Evolutionary conservation across 2,329 filamentous ascomycete species (phyloP), one percentile per base, ranked within the genome.

Genomic region (Pyricularia pennisetigena): DNA sequence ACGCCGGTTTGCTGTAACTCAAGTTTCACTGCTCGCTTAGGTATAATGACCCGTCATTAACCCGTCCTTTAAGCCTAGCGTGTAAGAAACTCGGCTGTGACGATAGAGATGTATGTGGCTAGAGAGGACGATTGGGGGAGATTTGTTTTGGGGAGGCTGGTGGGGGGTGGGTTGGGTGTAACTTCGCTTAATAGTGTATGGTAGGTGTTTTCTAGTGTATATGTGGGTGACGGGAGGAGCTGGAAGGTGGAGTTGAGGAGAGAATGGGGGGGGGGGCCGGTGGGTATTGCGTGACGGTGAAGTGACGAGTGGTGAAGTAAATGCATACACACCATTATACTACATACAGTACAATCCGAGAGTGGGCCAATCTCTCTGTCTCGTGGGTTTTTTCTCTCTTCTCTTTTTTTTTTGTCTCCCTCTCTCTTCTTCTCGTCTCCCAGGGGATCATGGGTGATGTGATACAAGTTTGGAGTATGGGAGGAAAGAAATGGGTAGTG

Each of bases 21-120:
- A 68, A 61, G 67, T 68, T 65, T 68, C 68, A 32, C 68, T 68
- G 68, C 26, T 32, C 57, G 61, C 35, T 41, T 68, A 30, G 24
- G 68, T 64, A 49, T 49, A 61, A 66, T 64, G 61, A 68, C 64
- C 30, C 32, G 64, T 67, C 65, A 67, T 67, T 68, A 68, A 64
- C 68, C 65, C 57, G 68, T 68, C 64, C 68, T 68, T 68, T 64
- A 24, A 63, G 24, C 54, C 49, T 57, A 66, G 59, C 54, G 65
- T 66, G 64, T 68, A 68, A 65, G 67, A 68, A 68, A 23, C 54
- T 68, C n/a, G 67, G 26, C 49, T 66, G 67, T 68, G 67, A 68
- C 67, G 23, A 29, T 30, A 24, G 20, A 28, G 32, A 49, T 20
- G 65, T n/a, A 23, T 41, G 30, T 65, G 65, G 65, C n/a, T 29